Evolutionary conservation across 495 filamentous ascomycete species (phyloP).

Genomic region (Talaromyces liani): DNA sequence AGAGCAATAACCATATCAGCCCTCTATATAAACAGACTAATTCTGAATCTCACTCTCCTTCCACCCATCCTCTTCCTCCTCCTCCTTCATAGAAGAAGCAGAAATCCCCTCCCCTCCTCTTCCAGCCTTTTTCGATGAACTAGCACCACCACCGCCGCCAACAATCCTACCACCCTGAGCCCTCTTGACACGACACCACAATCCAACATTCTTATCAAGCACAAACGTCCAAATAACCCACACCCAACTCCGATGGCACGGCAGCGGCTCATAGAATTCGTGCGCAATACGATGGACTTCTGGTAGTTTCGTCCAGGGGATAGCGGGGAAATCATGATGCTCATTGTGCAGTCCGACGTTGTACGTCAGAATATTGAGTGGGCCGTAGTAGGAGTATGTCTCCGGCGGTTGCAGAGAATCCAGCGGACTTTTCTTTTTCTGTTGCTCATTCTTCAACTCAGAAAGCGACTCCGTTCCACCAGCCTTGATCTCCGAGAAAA

Average conservation of each 20-base stretch:
- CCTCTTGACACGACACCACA: conserved; percentile 90
- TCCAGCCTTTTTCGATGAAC: not conserved
- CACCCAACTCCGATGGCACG: conserved; percentile 81
- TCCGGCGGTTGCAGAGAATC: conserved; percentile 63
- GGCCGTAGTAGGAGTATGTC: conserved; percentile 95
- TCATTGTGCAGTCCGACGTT: conserved; percentile 98
- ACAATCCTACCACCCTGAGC: conserved; percentile 69
- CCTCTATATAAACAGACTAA: conserved; percentile 14
- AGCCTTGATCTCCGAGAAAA: conserved; percentile 65
- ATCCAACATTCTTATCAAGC: conserved; percentile 75
- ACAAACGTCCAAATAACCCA: conserved; percentile 95
- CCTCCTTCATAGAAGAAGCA: conserved; percentile 23
- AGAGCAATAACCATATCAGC: not conserved
- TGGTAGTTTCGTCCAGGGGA: conserved; percentile 85
- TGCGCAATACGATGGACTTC: conserved; percentile 68
- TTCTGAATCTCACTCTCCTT: conserved; percentile 46
- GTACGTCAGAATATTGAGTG: conserved; percentile 86
- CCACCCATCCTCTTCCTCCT: conserved; percentile 38
- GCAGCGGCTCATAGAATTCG: conserved; percentile 90
- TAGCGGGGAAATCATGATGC: conserved; percentile 96
- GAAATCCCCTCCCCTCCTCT: conserved; percentile 35
- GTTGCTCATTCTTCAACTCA: conserved; percentile 20
- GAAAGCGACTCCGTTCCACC: conserved; percentile 50
- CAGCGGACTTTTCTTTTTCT: conserved; percentile 28
- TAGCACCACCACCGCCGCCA: conserved; percentile 28